Evolutionary conservation across 495 filamentous ascomycete genomes (phyloP), one percentile per base, ranked within the genome.

Genomic region (Hypoxylon lienhwacheense): DNA sequence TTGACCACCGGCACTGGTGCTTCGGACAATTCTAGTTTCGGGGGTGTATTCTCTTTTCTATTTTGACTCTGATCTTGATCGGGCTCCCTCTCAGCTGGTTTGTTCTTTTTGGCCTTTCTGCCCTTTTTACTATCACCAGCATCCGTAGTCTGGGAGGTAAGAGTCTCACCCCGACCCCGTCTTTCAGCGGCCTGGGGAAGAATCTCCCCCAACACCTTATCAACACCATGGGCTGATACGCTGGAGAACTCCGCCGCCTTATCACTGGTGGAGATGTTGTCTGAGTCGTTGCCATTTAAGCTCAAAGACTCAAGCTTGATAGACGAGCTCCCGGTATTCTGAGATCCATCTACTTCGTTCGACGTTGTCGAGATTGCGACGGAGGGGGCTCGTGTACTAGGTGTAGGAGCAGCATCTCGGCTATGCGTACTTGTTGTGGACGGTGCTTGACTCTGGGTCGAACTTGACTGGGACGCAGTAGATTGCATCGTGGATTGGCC

Each of bases 1-100:
- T 98, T 98, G 37, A 96, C 88, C 1, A 81, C 61, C 4, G 93
- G 92, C 31, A 84, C 71, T 24, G 88, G 85, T 37, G 92, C 92
- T 37, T 90, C 89, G 55, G 88, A 86, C 32, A 96, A 76, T 59
- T 84, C 77, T 50, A 81, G 82, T 45, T 80, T 80, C 39, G 77
- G 67, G 20, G 73, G 70, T 43, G 80, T 71, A 50, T 75, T 76
- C 60, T 75, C 74, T 44, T 77, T 76, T 47, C 68, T 73, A 19
- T 75, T 70, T 21, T 61, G 49, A 6, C 71, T 67, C 53, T 70
- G 66, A 7, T 66, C 71, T 73, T 63, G 61, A 11, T 70, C 70
- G 56, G 64, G 42, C 16, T 77, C 74, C 47, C 76, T 79, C 21
- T 79, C 76, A 10, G 55, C 42, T 11, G 45, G 24, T 55, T 73